These are phyloP conservation scores for Psilocybe azurescens DNA, from an alignment of 768 basidiomycete genomes.

Conservation along the genomic window DNA sequence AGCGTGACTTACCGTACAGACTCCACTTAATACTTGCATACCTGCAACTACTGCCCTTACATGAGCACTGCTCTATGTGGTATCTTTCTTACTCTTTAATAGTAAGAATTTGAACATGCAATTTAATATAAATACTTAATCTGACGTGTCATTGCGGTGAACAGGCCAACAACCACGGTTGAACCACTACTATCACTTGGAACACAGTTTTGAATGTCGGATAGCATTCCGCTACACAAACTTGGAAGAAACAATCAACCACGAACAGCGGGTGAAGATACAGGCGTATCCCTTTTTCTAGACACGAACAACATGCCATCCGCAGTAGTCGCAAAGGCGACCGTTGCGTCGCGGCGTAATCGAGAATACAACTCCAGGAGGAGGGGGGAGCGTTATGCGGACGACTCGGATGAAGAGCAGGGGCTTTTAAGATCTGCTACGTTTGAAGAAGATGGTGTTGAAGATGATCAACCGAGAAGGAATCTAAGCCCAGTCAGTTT, in stretches of 20 bases:
- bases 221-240: constrained; percentile 67
- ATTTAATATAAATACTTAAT: neutral
- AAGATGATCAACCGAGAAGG: constrained; percentile 17
- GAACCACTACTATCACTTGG: neutral
- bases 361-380: constrained; percentile 40
- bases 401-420: constrained; percentile 63
- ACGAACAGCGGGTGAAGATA: constrained; percentile 22
- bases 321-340: constrained; percentile 30
- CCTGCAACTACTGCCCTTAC: neutral
- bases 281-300: constrained; percentile 24
- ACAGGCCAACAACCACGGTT: neutral
- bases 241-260: constrained; percentile 53
- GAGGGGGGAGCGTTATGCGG: constrained; percentile 61
- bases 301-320: constrained; percentile 28
- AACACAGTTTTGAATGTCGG: constrained; percentile 54
- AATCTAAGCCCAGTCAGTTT: constrained; percentile 24
- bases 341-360: constrained; percentile 31
- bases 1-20: no score
- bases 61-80: constrained; percentile 8
- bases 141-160: neutral
- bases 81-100: neutral
- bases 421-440: constrained; percentile 21
- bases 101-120: neutral
- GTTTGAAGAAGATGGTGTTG: constrained; percentile 17
- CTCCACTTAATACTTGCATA: no score